Conservation (phyloP, 2,329 filamentous ascomycete genomes). For the Sarocladium kiliense region DNA sequence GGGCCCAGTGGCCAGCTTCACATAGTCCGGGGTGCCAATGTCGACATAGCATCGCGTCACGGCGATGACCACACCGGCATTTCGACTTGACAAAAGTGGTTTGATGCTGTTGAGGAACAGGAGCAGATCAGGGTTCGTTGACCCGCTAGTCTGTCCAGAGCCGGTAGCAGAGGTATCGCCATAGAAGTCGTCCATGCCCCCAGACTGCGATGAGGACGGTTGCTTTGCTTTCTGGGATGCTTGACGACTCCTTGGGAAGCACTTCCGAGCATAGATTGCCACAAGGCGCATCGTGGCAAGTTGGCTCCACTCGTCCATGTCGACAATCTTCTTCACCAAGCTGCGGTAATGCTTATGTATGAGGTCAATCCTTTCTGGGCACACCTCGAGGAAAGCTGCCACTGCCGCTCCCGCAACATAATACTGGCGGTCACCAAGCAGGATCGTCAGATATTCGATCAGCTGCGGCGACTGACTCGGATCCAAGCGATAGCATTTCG, state of each 20-base stretch:
- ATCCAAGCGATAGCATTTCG: constrained; percentile 91
- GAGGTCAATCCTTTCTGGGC: constrained; percentile 79
- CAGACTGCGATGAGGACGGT: constrained; percentile 16
- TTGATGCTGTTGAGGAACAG: constrained; percentile 74
- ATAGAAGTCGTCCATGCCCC: constrained; percentile 70
- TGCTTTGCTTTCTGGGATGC: constrained; percentile 40
- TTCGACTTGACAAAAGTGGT: constrained; percentile 85
- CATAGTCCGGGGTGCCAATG: constrained; percentile 73
- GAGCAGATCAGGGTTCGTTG: constrained; percentile 77
- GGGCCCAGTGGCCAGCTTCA: constrained; percentile 72
- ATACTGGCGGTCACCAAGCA: constrained; percentile 89
- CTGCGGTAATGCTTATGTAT: constrained; percentile 86
- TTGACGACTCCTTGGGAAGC: constrained; percentile 70
- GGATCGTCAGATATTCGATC: constrained; percentile 69
- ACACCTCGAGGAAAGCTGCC: constrained; percentile 81
- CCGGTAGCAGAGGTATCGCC: constrained; percentile 52
- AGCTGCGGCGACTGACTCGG: constrained; percentile 80
- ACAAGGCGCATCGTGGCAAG: constrained; percentile 76
- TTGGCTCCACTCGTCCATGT: constrained; percentile 99
- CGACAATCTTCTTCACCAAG: constrained; percentile 83
- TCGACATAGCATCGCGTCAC: constrained; percentile 82
- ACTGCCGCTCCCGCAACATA: constrained; percentile 95
- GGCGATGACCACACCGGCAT: constrained; percentile 85
- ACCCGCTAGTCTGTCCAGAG: constrained; percentile 38
- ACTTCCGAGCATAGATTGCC: constrained; percentile 78